Evolutionary conservation across 495 filamentous ascomycete species (phyloP), one percentile per base, ranked within the genome.

Genomic region (Lepraria neglecta): DNA sequence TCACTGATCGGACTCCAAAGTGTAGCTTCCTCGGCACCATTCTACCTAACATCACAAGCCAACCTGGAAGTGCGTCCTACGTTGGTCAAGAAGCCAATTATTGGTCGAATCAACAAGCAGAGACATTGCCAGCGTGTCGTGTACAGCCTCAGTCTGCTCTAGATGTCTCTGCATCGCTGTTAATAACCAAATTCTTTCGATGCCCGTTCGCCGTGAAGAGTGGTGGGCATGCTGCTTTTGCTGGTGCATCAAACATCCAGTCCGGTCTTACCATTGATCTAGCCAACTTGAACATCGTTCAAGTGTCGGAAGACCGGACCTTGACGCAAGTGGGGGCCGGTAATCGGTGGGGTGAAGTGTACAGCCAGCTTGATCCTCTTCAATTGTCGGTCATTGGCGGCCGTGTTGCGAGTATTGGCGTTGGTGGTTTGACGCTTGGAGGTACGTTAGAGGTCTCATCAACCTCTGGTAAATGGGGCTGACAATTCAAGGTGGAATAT

Each of bases 361-460:
- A 84, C 60, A 65, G 61, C 0, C 63, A 65, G 9, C 74, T 89
- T 0, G 76, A 77, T 31, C 69, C 75, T 3, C 59, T 78, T n/a
- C 74, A 76, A 14, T 58, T 80, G 6, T 67, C 79, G 4, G 75
- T 78, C 3, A 69, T 84, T 1, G 85, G 84, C 7, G 84, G 82
- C n/a, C 77, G 85, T 14, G 75, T 73, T 24, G 62, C 74, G 0
- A 72, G 72, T 5, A 77, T 87, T 51, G 85, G 85, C 35, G 80
- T 85, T 1, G 77, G 78, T n/a, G 85, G 85, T 10, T 70, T 85
- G 17, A 70, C 75, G 4, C 74, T 83, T 0, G 80, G 82, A 38
- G 79, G 70, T 68, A 55, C 58, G 65, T 21, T n/a, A 31, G 67
- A 62, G 69, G 5, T 65, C 31, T 58, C 46, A 31, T 46, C 58